Evolutionary conservation across 2,329 filamentous ascomycete genomes (phyloP).

Genomic region (Cordyceps pruinosa): DNA sequence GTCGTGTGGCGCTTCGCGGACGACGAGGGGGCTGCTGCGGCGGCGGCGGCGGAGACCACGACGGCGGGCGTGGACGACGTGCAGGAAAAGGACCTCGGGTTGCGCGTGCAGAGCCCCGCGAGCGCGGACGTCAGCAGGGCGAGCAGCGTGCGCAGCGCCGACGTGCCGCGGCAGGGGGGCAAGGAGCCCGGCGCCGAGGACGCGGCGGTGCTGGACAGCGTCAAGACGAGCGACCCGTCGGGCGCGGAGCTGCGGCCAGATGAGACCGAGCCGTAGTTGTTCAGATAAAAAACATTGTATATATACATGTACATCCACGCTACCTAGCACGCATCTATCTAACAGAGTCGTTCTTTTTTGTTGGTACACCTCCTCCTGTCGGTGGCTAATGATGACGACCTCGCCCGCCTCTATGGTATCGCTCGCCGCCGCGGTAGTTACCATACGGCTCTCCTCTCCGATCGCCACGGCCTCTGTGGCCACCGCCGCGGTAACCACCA

Average conservation of each 20-base stretch:
- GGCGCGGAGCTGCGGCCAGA: constrained; percentile 27
- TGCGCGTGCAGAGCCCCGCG: constrained; percentile 57
- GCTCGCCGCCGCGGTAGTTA: constrained; percentile 28
- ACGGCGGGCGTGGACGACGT: constrained; percentile 41
- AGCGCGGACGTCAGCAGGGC: constrained; percentile 65
- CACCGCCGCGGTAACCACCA: constrained; percentile 6
- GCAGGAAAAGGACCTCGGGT: constrained; percentile 58
- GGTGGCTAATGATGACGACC: not conserved
- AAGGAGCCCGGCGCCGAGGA: constrained; percentile 15
- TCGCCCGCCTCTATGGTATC: constrained; percentile 25
- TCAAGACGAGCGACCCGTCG: constrained; percentile 30
- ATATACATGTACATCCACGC: not conserved
- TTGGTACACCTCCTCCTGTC: too few species aligned
- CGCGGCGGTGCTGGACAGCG: constrained; percentile 22
- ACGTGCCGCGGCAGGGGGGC: constrained; percentile 7
- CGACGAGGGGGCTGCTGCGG: constrained; percentile 43
- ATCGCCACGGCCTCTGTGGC: constrained; percentile 23
- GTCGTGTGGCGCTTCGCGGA: constrained; percentile 67
- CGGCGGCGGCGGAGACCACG: constrained; percentile 22
- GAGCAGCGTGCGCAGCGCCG: constrained; percentile 53
- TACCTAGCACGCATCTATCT: not conserved
- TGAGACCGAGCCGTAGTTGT: not conserved
- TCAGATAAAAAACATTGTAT: not conserved
- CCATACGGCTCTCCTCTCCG: constrained; percentile 28
- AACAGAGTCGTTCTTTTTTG: not conserved